Evolutionary conservation across 2,329 filamentous ascomycete species (phyloP), one percentile per base, ranked within the genome.

Genomic region (Graphilbum ipis-grandicollis): DNA sequence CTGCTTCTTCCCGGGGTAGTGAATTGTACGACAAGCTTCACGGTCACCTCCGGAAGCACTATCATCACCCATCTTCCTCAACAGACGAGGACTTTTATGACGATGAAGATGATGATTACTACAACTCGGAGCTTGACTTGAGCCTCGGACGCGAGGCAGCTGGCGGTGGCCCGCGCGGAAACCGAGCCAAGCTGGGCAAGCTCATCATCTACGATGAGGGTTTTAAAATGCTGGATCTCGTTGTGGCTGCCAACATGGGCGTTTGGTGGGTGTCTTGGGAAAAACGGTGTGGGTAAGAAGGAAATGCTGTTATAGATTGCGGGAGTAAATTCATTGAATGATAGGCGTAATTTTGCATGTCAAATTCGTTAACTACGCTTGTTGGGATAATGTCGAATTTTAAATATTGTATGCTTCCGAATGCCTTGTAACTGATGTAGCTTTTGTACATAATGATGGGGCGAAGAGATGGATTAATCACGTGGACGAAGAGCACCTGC

Each of bases 261-360:
- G 62, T 96, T 14, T 98, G 86, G 83, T 96, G 88, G 86, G 75
- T 76, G 47, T 75, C 81, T 4, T 94, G 85, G 70, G 79, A 83
- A 48, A 65, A 60, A 48, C 64, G 57, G 50, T 59, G 54, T 23
- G n/a, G n/a, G n/a, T n/a, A n/a, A n/a, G n/a, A n/a, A n/a, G n/a
- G n/a, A n/a, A n/a, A n/a, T n/a, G n/a, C 52, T 39, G 43, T 18
- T 13, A 3, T 19, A 19, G 21, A 18, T 19, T 12, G 34, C n/a
- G n/a, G n/a, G n/a, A n/a, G n/a, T n/a, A n/a, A n/a, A n/a, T n/a
- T n/a, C n/a, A n/a, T n/a, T n/a, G n/a, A n/a, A n/a, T n/a, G n/a
- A n/a, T n/a, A n/a, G n/a, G n/a, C n/a, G n/a, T n/a, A n/a, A n/a
- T n/a, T n/a, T n/a, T n/a, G n/a, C n/a, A n/a, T n/a, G n/a, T n/a